Percentiles rank a stretch among this genome's conserved stretches.
phyloP scores from a whole-genome alignment of 2,329 filamentous ascomycete genomes.

The Cyphellophora attinorum region DNA sequence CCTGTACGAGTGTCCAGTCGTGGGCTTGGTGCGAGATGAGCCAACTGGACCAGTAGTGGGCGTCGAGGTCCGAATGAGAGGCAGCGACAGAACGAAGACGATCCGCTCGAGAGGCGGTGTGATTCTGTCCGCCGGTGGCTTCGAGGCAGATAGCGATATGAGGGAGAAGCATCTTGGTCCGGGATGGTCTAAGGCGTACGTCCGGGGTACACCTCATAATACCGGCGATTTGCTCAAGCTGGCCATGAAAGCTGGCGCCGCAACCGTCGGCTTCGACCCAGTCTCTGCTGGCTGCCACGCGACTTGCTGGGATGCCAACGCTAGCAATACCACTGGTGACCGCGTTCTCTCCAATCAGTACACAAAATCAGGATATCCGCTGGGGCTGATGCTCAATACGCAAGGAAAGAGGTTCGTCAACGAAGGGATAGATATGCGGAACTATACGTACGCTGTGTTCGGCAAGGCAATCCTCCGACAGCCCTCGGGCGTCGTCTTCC shows the following conservation, averaged over 20 bases:
- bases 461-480: constrained; percentile 53
- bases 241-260: constrained; percentile 42
- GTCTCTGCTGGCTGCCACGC: constrained; percentile 59
- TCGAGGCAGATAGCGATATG: constrained; percentile 52
- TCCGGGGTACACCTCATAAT: constrained; percentile 57
- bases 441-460: constrained; percentile 60
- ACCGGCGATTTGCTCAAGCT: constrained; percentile 49
- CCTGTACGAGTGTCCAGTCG: constrained; percentile 38
- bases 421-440: constrained; percentile 55
- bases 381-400: constrained; percentile 55
- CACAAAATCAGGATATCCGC: constrained; percentile 60
- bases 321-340: constrained; percentile 45
- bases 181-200: constrained; percentile 53
- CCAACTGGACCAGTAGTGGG: too few species aligned
- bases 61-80: constrained; percentile 9
- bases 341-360: constrained; percentile 54
- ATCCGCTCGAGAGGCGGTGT: constrained; percentile 32
- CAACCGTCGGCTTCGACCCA: constrained; percentile 49
- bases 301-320: constrained; percentile 56
- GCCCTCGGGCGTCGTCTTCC: constrained; percentile 50
- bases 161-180: constrained; percentile 47
- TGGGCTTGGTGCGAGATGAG: constrained; percentile 27
- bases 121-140: constrained; percentile 52
- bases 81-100: constrained; percentile 5
- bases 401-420: constrained; percentile 55